phyloP scores from a whole-genome alignment of 2,329 filamentous ascomycete species.

The Tothia fuscella region DNA sequence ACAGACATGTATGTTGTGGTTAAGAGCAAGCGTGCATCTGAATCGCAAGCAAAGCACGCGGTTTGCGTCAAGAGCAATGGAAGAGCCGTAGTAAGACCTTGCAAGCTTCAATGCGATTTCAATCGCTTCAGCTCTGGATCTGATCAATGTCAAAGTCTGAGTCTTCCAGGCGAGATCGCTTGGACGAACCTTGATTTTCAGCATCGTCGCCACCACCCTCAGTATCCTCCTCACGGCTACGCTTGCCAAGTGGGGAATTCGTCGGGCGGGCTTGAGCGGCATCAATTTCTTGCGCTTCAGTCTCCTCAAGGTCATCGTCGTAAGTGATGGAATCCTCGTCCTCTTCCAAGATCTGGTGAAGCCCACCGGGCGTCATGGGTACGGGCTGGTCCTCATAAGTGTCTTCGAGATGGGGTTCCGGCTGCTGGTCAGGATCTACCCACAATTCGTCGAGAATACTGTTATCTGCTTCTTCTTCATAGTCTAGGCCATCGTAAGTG shows the following conservation, averaged over 20 bases:
- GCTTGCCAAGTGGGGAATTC: constrained; percentile 12
- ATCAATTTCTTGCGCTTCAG: neutral
- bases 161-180: neutral
- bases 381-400: neutral
- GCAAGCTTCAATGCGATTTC: constrained; percentile 1
- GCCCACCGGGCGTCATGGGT: neutral
- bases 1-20: no score
- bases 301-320: constrained; percentile 8
- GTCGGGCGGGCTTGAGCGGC: neutral
- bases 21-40: no score
- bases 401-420: no score
- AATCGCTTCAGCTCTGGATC: constrained; percentile 5
- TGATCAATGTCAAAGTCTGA: neutral
- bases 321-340: constrained; percentile 11
- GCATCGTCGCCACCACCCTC: constrained; percentile 10
- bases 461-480: constrained; percentile 1
- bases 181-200: constrained; percentile 12
- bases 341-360: no score
- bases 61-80: no score
- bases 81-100: no score
- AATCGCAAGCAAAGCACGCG: no score
- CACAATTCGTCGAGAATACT: no score
- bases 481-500: neutral
- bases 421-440: no score
- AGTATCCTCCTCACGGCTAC: constrained; percentile 12